These are phyloP conservation scores for Onygena corvina DNA, from an alignment of 2,329 filamentous ascomycete genomes.

Conservation along the genomic window DNA sequence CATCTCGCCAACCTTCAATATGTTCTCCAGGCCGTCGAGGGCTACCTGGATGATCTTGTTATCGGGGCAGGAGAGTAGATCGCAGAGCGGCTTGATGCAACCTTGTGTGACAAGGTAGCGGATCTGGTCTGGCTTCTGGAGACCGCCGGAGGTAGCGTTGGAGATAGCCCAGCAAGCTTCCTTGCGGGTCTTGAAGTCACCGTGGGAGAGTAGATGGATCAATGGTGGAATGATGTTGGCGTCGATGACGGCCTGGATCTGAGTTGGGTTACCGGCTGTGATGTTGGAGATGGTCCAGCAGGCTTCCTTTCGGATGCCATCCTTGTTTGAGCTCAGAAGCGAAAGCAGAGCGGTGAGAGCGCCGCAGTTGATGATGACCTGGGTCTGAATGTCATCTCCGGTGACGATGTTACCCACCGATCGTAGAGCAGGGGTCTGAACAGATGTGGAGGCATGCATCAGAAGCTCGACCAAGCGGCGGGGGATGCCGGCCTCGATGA, in stretches of 20 bases:
- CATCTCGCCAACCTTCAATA: slow-evolving; percentile 97
- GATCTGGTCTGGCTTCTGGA: slow-evolving; percentile 98
- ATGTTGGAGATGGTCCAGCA: slow-evolving; percentile 99
- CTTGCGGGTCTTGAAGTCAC: slow-evolving; percentile 97
- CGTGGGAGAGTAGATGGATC: slow-evolving; percentile 90
- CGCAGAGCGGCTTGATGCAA: slow-evolving; percentile 94
- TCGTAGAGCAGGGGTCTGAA: slow-evolving; percentile 91
- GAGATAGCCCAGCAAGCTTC: slow-evolving; percentile 99
- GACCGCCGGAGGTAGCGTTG: slow-evolving; percentile 90
- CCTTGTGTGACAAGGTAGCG: slow-evolving; percentile 85
- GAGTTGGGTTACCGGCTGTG: slow-evolving; percentile 91
- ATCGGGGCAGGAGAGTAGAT: slow-evolving; percentile 87
- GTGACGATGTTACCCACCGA: slow-evolving; percentile 99
- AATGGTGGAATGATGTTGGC: slow-evolving; percentile 93
- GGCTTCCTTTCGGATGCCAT: slow-evolving; percentile 96
- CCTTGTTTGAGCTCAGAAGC: slow-evolving; percentile 90
- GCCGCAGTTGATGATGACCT: slow-evolving; percentile 98
- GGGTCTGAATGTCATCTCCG: slow-evolving; percentile 94
- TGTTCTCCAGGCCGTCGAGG: slow-evolving; percentile 95
- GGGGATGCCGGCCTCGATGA: slow-evolving; percentile 95
- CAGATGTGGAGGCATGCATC: slow-evolving; percentile 95
- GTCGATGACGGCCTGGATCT: slow-evolving; percentile 94
- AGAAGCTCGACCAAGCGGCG: slow-evolving; percentile 91
- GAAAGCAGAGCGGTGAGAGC: slow-evolving; percentile 84
- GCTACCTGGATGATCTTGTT: slow-evolving; percentile 99